A percentile compares a stretch with the other conserved stretches of the same genome.
Conservation (phyloP, 1,284 basidiomycete species). For the Stygiomarasmius scandens region DNA sequence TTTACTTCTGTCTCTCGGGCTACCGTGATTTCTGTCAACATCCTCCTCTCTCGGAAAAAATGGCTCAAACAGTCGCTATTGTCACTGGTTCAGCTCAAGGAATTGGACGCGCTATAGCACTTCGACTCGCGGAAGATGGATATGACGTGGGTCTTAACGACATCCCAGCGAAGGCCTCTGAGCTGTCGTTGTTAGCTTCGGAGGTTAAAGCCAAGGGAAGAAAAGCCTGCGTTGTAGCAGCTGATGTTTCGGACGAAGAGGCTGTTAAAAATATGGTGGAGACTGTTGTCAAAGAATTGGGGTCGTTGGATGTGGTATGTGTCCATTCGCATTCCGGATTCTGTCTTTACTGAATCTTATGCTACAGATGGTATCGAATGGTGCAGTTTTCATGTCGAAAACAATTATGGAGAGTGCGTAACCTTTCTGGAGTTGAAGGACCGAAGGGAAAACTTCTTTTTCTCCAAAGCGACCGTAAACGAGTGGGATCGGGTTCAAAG, state of each 20-base stretch:
- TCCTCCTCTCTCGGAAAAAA: too few species aligned
- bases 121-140: constrained; percentile 37
- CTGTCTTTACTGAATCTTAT: too few species aligned
- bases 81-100: constrained; percentile 39
- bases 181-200: too few species aligned
- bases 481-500: constrained; percentile 17
- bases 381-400: constrained; percentile 29
- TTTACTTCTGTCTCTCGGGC: too few species aligned
- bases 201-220: constrained; percentile 27
- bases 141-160: constrained; percentile 40
- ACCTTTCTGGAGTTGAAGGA: too few species aligned
- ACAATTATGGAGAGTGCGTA: constrained; percentile 29
- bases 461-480: constrained; percentile 11
- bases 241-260: constrained; percentile 37
- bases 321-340: background rate
- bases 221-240: constrained; percentile 25
- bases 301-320: constrained; percentile 39
- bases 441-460: too few species aligned
- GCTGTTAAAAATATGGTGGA: constrained; percentile 39
- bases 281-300: constrained; percentile 30
- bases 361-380: constrained; percentile 38
- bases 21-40: too few species aligned
- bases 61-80: too few species aligned
- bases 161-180: constrained; percentile 23
- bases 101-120: constrained; percentile 38